A percentile compares a stretch with the other conserved stretches of the same genome.
Evolutionary conservation across 305 asterid genomes (phyloP).

Genomic region (Fraxinus greggii): DNA sequence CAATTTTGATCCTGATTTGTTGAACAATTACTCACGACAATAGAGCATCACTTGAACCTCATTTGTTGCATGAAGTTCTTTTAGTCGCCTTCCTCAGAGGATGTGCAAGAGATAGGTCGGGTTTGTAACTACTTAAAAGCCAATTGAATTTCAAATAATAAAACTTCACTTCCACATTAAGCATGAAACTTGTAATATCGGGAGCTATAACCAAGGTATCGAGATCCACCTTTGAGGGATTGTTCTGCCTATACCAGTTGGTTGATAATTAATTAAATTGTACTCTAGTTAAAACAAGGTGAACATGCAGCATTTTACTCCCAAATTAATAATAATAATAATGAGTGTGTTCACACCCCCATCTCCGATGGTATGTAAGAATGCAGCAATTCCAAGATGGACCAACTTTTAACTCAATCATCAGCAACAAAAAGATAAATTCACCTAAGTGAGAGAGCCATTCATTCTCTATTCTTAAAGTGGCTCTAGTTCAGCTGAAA

Average conservation of each 20-base stretch:
- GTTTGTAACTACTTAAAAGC: not conserved
- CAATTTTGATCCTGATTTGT: not conserved
- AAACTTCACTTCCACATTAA: not conserved
- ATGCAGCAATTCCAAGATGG: not conserved
- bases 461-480: not conserved
- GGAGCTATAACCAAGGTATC: not conserved
- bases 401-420: not conserved
- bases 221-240: not conserved
- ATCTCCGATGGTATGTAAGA: not conserved
- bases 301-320: not conserved
- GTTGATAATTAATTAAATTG: not conserved
- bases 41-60: not conserved
- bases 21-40: not conserved
- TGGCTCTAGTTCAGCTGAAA: not conserved
- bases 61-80: not conserved
- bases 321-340: not conserved
- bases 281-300: not conserved
- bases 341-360: not conserved
- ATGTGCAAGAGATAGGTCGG: not conserved
- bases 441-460: not conserved
- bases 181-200: not conserved
- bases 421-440: not conserved
- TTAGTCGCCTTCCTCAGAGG: not conserved
- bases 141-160: not conserved
- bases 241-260: not conserved